Percentiles rank a stretch among this genome's conserved stretches.
Evolutionary conservation across 345 rosid genomes (phyloP).

Genomic region (Lumnitzera littorea): DNA sequence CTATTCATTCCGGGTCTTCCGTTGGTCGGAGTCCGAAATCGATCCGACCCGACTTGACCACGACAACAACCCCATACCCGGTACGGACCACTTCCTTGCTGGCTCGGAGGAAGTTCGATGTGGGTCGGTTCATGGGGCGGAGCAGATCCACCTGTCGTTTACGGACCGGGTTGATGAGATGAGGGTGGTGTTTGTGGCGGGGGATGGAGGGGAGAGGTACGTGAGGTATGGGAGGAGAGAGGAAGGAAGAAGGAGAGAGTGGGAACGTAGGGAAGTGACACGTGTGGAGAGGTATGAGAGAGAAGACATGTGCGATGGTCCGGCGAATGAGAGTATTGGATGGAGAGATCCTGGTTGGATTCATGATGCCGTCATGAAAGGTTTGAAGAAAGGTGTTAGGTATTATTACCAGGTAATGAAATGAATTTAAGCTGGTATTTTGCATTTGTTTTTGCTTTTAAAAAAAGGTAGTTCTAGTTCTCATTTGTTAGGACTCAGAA

Average conservation of each 20-base stretch:
- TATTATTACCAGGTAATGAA: constrained; percentile 61
- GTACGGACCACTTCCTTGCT: constrained; percentile 46
- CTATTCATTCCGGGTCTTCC: constrained; percentile 90
- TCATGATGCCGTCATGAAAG: constrained; percentile 55
- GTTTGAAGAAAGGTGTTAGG: constrained; percentile 49
- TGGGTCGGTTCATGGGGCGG: constrained; percentile 36
- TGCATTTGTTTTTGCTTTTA: no score
- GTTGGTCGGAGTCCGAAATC: constrained; percentile 63
- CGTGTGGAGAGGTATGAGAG: constrained; percentile 65
- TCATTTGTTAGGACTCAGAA: no score
- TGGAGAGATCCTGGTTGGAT: constrained; percentile 98
- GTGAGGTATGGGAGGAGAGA: constrained; percentile 60
- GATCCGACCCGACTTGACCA: constrained; percentile 47
- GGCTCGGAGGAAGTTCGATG: constrained; percentile 15
- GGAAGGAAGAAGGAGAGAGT: constrained; percentile 11
- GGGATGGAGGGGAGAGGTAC: constrained; percentile 47
- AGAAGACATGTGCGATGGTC: constrained; percentile 75
- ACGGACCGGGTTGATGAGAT: constrained; percentile 64
- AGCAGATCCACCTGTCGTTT: constrained; percentile 71
- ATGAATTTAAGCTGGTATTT: no score
- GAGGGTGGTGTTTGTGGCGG: constrained; percentile 80
- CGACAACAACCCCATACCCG: constrained; percentile 82
- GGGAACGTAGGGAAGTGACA: constrained; percentile 13
- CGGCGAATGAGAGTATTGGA: constrained; percentile 61
- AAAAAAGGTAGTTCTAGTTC: no score